Evolutionary conservation across 2,329 filamentous ascomycete species (phyloP).

Genomic region (Dryadomyces sulphureus): DNA sequence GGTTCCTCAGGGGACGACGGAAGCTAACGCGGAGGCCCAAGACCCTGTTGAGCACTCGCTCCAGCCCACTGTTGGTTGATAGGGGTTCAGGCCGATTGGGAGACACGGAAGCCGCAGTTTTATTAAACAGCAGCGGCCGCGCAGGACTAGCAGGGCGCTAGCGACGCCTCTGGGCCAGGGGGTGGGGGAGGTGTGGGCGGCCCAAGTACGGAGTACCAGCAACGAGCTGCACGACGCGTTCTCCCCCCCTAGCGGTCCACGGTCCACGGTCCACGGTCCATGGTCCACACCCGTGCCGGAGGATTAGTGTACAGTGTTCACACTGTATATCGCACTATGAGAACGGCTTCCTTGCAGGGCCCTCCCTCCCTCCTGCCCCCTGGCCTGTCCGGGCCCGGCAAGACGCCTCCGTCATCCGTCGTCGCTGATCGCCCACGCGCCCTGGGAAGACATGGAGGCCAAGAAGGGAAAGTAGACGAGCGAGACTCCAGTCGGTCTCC

Average conservation of each 20-base stretch:
- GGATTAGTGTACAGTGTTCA: neutral
- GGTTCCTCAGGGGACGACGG: neutral
- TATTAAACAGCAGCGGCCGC: slow-evolving; percentile 8
- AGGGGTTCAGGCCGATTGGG: slow-evolving; percentile 2
- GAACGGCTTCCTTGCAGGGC: no score
- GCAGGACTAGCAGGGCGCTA: slow-evolving; percentile 9
- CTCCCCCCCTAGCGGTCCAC: neutral
- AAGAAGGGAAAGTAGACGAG: no score
- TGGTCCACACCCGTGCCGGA: neutral
- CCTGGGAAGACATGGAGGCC: no score
- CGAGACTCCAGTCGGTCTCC: no score
- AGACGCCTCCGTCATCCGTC: neutral
- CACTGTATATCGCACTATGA: neutral
- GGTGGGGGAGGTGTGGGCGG: slow-evolving; percentile 3
- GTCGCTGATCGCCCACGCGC: neutral
- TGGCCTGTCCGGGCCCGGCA: neutral
- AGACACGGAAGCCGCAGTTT: slow-evolving; percentile 4
- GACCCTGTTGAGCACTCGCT: neutral
- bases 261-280: no score
- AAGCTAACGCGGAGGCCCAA: neutral
- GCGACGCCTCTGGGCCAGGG: slow-evolving; percentile 2
- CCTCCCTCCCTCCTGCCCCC: no score
- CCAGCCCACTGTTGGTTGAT: slow-evolving; percentile 1
- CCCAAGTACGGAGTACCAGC: neutral
- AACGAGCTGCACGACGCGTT: neutral